A percentile compares a stretch with the other conserved stretches of the same genome.
phyloP scores from a whole-genome alignment of 163 green algal genomes.

The Trebouxia gelatinosa region DNA sequence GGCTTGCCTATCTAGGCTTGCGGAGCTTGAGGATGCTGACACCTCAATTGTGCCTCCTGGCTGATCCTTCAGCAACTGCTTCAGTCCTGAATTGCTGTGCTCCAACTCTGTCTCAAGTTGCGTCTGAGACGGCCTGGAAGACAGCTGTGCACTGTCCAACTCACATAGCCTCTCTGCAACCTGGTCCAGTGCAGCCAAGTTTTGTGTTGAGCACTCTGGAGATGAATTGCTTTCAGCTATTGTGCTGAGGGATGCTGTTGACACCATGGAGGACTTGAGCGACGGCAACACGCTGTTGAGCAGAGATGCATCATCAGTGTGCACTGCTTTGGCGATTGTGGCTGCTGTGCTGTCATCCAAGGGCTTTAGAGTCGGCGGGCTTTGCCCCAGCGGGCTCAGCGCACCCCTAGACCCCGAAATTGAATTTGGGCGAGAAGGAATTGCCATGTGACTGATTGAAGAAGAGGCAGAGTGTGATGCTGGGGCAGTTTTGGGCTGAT shows the following conservation, averaged over 20 bases:
- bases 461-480: too few relatives aligned
- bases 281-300: neutral
- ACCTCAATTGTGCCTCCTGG: too few relatives aligned
- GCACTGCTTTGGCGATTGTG: neutral
- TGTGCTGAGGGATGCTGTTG: constrained; percentile 1
- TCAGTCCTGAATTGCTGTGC: too few relatives aligned
- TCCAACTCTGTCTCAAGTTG: too few relatives aligned
- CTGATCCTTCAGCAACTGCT: too few relatives aligned
- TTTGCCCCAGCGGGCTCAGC: too few relatives aligned
- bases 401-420: neutral
- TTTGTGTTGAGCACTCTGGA: neutral
- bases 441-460: too few relatives aligned
- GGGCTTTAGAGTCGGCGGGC: neutral
- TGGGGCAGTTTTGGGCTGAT: too few relatives aligned
- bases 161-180: constrained; percentile 17
- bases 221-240: constrained; percentile 8
- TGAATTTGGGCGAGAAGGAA: neutral
- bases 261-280: neutral
- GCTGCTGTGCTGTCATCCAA: neutral
- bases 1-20: too few relatives aligned
- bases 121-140: too few relatives aligned
- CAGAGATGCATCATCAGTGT: neutral
- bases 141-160: too few relatives aligned
- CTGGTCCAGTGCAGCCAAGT: constrained; percentile 8
- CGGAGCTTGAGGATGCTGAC: too few relatives aligned